Evolutionary conservation across 306 rosid genomes (phyloP).

Genomic region (Dalbergia cultrata): DNA sequence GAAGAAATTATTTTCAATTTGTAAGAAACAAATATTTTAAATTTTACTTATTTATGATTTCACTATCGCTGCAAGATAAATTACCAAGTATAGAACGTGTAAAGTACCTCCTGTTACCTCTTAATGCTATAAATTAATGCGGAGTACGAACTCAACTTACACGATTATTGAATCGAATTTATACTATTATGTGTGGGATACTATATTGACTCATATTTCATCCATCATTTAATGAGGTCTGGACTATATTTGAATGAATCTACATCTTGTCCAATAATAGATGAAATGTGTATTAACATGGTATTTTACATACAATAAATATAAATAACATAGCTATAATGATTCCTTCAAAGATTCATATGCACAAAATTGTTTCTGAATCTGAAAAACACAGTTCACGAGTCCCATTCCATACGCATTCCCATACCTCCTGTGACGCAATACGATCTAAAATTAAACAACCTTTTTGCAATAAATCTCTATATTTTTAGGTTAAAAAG

Average conservation of each 20-base stretch:
- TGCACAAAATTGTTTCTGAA: slow-evolving; percentile 40
- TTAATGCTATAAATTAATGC: slow-evolving; percentile 1
- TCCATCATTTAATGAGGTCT: no score
- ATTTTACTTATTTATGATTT: slow-evolving; percentile 8
- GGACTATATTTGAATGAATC: no score
- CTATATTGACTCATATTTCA: no score
- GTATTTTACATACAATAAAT: no score
- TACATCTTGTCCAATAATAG: no score
- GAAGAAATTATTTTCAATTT: no score
- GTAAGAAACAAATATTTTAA: no score
- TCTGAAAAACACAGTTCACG: slow-evolving; percentile 40
- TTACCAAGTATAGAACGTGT: slow-evolving; percentile 11
- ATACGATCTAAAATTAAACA: slow-evolving; percentile 30
- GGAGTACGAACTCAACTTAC: slow-evolving; percentile 3
- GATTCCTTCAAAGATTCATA: slow-evolving; percentile 34
- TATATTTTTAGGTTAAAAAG: slow-evolving; percentile 17
- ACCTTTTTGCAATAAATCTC: slow-evolving; percentile 24
- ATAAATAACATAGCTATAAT: no score
- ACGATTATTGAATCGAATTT: slow-evolving; percentile 36
- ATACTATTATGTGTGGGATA: no score
- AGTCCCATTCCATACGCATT: slow-evolving; percentile 41
- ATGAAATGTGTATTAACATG: no score
- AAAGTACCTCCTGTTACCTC: not conserved
- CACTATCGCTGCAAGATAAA: not conserved
- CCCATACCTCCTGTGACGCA: slow-evolving; percentile 48